Percentiles rank a stretch among this genome's conserved stretches.
Evolutionary conservation across 2,329 filamentous ascomycete species (phyloP).

Genomic region (Diaporthe citri): DNA sequence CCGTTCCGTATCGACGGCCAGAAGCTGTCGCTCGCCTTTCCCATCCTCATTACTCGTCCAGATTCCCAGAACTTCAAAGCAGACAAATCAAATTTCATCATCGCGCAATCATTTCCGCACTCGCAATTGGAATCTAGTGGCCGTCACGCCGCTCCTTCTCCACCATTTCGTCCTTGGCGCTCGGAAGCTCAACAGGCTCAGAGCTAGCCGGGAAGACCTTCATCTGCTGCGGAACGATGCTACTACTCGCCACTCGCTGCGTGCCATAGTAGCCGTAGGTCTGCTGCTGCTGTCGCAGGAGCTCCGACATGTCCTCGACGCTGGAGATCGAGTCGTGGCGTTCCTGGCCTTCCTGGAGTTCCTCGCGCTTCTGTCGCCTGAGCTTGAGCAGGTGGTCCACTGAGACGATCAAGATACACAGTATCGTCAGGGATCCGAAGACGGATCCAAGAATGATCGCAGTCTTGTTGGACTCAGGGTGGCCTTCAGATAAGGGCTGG

Average conservation of each 20-base stretch:
- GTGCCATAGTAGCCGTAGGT: conserved; percentile 22
- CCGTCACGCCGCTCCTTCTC: background rate
- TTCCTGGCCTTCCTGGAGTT: background rate
- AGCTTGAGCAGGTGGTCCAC: background rate
- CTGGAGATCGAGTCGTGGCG: background rate
- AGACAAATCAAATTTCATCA: background rate
- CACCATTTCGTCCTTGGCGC: background rate
- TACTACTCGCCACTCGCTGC: background rate
- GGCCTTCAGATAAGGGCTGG: background rate
- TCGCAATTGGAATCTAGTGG: background rate
- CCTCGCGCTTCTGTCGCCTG: background rate
- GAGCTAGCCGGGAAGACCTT: background rate
- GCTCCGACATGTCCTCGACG: conserved; percentile 7
- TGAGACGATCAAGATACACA: background rate
- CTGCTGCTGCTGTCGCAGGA: conserved; percentile 16
- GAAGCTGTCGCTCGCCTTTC: background rate
- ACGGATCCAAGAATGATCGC: conserved; percentile 18
- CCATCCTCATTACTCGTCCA: background rate
- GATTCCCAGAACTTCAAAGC: conserved; percentile 20
- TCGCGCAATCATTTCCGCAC: background rate
- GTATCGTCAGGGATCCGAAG: background rate
- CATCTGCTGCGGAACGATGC: conserved; percentile 6
- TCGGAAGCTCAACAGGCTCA: conserved; percentile 2
- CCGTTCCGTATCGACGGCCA: background rate
- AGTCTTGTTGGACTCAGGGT: background rate